These are phyloP conservation scores for Ochromonas danica DNA, from an alignment of 108 stramenopile species.

Conservation along the genomic window DNA sequence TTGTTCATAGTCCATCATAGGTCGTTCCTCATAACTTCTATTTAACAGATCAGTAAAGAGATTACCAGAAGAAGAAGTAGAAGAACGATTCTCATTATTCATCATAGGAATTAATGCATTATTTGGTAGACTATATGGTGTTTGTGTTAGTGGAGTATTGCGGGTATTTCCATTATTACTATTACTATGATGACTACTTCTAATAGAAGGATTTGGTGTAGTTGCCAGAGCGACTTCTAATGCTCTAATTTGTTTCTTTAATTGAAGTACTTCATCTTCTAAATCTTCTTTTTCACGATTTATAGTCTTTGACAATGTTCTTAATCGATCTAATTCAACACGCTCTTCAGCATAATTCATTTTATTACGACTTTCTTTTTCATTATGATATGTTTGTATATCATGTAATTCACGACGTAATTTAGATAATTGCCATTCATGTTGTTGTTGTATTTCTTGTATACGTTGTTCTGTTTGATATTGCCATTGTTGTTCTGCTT, in stretches of 20 bases:
- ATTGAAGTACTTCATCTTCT: neutral
- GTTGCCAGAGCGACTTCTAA: neutral
- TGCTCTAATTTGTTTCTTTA: neutral
- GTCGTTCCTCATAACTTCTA: neutral
- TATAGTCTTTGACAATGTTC: neutral
- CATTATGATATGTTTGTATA: neutral
- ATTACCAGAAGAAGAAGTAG: no score
- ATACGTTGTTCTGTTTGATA: neutral
- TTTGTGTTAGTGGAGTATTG: neutral
- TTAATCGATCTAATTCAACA: neutral
- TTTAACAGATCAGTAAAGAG: neutral
- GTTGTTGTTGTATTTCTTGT: neutral
- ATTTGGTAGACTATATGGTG: neutral
- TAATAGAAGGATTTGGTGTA: neutral
- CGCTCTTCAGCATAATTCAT: neutral
- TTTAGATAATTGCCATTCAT: neutral
- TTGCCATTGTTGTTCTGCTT: slow-evolving; percentile 11
- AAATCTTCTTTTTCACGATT: neutral
- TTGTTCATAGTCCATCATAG: neutral
- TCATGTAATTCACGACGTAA: neutral
- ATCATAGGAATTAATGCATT: no score
- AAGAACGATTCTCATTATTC: no score
- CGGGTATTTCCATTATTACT: neutral
- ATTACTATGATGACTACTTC: neutral
- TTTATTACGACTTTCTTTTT: neutral